These are phyloP conservation scores for Fragaria iinumae DNA, from an alignment of 306 rosid species.

Conservation along the genomic window DNA sequence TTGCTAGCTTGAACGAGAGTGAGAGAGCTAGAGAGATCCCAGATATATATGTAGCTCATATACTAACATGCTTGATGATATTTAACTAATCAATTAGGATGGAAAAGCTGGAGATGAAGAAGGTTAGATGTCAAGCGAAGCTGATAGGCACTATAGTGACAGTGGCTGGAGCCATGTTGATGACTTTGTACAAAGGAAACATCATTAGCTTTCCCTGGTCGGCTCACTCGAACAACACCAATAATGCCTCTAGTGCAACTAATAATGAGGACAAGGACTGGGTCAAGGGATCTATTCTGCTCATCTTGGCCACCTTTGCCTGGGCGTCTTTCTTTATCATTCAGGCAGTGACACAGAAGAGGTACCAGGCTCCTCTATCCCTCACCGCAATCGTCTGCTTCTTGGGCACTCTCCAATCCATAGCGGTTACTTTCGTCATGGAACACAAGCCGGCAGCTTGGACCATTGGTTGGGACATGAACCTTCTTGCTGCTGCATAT, in stretches of 20 bases:
- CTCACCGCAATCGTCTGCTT: conserved; percentile 74
- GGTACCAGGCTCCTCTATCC: conserved; percentile 41
- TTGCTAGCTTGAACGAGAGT: not conserved
- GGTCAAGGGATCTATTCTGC: conserved; percentile 65
- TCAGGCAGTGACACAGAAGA: not conserved
- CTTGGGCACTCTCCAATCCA: conserved; percentile 69
- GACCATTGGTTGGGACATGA: conserved; percentile 87
- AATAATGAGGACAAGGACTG: conserved; percentile 48
- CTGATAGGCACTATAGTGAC: conserved; percentile 69
- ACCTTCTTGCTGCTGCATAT: conserved; percentile 84
- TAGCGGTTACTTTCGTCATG: conserved; percentile 61
- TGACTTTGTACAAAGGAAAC: conserved; percentile 78
- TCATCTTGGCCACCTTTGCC: conserved; percentile 73
- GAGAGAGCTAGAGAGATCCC: not conserved
- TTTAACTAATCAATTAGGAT: conserved; percentile 44
- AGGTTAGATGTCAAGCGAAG: conserved; percentile 74
- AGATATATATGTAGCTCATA: not conserved
- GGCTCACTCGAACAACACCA: not conserved
- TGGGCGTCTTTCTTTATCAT: conserved; percentile 83
- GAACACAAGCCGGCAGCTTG: conserved; percentile 71
- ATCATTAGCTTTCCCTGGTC: not conserved
- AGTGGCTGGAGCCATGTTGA: conserved; percentile 82
- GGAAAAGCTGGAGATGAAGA: conserved; percentile 76
- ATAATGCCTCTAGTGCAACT: conserved; percentile 33
- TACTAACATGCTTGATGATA: not conserved